Percentiles rank a stretch among this genome's conserved stretches.
phyloP scores from a whole-genome alignment of 1,284 basidiomycete species.

The Cutaneotrichosporon sp. region DNA sequence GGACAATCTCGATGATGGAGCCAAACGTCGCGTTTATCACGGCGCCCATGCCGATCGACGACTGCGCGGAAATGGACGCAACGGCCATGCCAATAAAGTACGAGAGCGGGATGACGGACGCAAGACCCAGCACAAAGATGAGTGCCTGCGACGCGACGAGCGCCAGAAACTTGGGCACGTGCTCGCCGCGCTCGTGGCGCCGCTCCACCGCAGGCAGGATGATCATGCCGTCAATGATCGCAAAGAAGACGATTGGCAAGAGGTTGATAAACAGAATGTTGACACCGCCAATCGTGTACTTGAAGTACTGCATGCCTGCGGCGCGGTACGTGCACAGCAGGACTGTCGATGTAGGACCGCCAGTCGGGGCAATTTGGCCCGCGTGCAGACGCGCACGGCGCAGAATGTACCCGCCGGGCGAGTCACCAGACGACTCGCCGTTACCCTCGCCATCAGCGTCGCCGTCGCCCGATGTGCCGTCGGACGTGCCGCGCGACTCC shows the following conservation, averaged over 20 bases:
- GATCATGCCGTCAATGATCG: constrained; percentile 86
- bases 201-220: constrained; percentile 67
- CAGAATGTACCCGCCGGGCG: not conserved
- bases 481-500: constrained; percentile 7
- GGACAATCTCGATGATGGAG: constrained; percentile 93
- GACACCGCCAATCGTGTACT: constrained; percentile 97
- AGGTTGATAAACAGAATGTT: constrained; percentile 99
- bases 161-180: constrained; percentile 53
- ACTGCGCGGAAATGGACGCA: constrained; percentile 95
- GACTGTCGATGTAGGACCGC: constrained; percentile 72
- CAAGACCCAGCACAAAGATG: constrained; percentile 79
- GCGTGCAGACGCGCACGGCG: constrained; percentile 55
- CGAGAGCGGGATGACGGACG: constrained; percentile 91
- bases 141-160: constrained; percentile 68
- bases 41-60: constrained; percentile 97
- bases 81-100: constrained; percentile 99
- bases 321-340: constrained; percentile 93
- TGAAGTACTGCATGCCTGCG: constrained; percentile 89
- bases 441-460: constrained; percentile 15
- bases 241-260: constrained; percentile 87
- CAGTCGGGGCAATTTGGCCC: constrained; percentile 68
- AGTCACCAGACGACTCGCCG: constrained; percentile 20
- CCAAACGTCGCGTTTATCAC: constrained; percentile 99
- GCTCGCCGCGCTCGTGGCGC: constrained; percentile 51
- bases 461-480: not conserved